Conservation (phyloP, 2,329 filamentous ascomycete species). For the Rachicladosporium sp. region DNA sequence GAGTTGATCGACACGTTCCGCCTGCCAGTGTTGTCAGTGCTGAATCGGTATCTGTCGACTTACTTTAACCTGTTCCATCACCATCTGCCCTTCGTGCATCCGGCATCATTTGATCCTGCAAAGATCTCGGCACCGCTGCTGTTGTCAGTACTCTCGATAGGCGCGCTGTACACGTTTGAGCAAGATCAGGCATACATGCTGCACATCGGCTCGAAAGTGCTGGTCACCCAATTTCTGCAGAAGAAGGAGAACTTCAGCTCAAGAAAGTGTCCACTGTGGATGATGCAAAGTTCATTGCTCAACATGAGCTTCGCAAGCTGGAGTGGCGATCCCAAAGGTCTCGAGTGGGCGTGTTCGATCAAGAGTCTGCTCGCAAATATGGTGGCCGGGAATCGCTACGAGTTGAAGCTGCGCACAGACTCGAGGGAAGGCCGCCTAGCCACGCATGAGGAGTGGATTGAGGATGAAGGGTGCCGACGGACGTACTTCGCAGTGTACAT, state of each 20-base stretch:
- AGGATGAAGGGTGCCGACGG: slow-evolving; percentile 89
- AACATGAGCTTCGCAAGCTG: slow-evolving; percentile 99
- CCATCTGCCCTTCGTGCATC: slow-evolving; percentile 89
- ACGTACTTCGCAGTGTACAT: slow-evolving; percentile 99
- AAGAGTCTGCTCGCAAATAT: slow-evolving; percentile 97
- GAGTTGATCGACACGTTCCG: slow-evolving; percentile 82
- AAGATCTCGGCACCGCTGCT: slow-evolving; percentile 70
- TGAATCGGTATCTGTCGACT: slow-evolving; percentile 87
- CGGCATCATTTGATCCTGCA: slow-evolving; percentile 74
- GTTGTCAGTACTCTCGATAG: slow-evolving; percentile 84
- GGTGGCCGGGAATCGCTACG: slow-evolving; percentile 94
- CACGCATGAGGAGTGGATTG: slow-evolving; percentile 81
- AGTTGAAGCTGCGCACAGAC: slow-evolving; percentile 85
- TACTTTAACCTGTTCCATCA: slow-evolving; percentile 98
- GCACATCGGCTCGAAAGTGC: slow-evolving; percentile 92
- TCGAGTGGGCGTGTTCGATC: slow-evolving; percentile 98
- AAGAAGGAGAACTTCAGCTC: slow-evolving; percentile 99
- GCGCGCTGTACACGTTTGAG: slow-evolving; percentile 91
- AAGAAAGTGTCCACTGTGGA: slow-evolving; percentile 92
- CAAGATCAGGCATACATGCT: slow-evolving; percentile 94
- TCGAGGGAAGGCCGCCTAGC: slow-evolving; percentile 66
- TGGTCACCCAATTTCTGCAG: slow-evolving; percentile 92
- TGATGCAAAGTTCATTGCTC: slow-evolving; percentile 89
- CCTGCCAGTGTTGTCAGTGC: slow-evolving; percentile 62
- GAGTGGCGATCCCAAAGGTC: slow-evolving; percentile 93